Evolutionary conservation across 371 early-diverging fungal species (phyloP).

Genomic region (Syncephalis plumigaleata): DNA sequence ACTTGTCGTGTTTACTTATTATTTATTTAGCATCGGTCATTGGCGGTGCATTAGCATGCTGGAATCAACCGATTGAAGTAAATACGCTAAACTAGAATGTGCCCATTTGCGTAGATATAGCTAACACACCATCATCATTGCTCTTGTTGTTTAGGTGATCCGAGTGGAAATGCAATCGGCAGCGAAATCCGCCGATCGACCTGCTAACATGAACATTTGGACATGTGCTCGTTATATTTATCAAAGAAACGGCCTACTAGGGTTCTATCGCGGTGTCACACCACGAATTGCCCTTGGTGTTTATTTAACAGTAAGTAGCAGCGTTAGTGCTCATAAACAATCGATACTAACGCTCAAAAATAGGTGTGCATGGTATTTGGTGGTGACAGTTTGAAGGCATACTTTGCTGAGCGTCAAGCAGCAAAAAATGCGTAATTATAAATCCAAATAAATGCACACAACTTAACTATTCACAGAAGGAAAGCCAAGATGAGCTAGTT

Average conservation of each 20-base stretch:
- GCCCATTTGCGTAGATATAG: neutral
- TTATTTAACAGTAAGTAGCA: conserved; percentile 54
- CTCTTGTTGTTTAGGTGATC: conserved; percentile 34
- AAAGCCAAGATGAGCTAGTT: no score
- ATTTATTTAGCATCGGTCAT: conserved; percentile 49
- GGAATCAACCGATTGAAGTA: conserved; percentile 44
- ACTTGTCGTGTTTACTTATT: neutral
- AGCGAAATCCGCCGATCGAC: conserved; percentile 62
- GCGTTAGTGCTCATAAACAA: neutral
- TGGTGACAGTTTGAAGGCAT: conserved; percentile 29
- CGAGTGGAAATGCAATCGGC: conserved; percentile 94
- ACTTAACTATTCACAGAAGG: no score
- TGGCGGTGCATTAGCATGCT: conserved; percentile 82
- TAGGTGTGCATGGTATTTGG: conserved; percentile 87
- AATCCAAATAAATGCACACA: no score
- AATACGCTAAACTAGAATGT: no score
- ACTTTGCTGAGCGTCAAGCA: conserved; percentile 1
- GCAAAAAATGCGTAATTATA: neutral
- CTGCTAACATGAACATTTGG: conserved; percentile 71
- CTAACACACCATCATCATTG: neutral
- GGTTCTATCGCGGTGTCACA: conserved; percentile 89
- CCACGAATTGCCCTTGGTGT: conserved; percentile 82
- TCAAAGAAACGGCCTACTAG: conserved; percentile 66
- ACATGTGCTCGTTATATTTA: conserved; percentile 80
- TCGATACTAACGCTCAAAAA: conserved; percentile 6